Evolutionary conservation across 306 rosid species (phyloP), one percentile per base, ranked within the genome.

Genomic region (Cercis canadensis): DNA sequence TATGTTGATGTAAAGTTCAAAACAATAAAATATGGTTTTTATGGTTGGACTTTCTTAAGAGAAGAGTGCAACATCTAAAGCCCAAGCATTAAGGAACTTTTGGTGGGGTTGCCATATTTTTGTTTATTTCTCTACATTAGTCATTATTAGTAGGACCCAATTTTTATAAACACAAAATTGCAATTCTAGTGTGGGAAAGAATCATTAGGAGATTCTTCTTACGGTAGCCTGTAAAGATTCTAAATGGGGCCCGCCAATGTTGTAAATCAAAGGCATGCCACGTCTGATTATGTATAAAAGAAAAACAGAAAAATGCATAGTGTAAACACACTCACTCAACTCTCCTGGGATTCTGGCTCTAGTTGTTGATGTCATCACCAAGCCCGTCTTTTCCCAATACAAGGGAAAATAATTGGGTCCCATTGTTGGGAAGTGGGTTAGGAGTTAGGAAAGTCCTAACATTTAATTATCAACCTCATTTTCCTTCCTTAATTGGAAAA

Each of bases 331-430:
- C 83, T 52, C 75, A 18, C 75, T 54, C 84, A 37, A 37, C 43
- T 47, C 68, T 45, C 57, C 37, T 61, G 18, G 57, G 78, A 74
- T 61, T 72, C 85, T 82, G 84, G 80, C 24, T 50, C 76, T 53
- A 76, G 83, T 34, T 56, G 82, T 62, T 70, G 80, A 74, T 81
- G 74, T 58, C 84, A 72, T 81, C 76, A 43, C 49, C 45, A 29
- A 68, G 79, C 78, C 68, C 29, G 84, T 87, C 86, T 82, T 79
- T 84, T 87, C 94, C 94, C 77, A 82, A 78, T 70, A 75, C 81
- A 82, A 76, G 72, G 96, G 89, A 87, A 37, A 70, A 54, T 14
- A 24, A 51, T 15, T 36, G 81, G 82, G 90, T 33, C 84, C 88
- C 83, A 17, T 29, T 45, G 73, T 52, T 43, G 60, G 59, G 62